Evolutionary conservation across 768 basidiomycete genomes (phyloP).

Genomic region (Amylocystis lapponica): DNA sequence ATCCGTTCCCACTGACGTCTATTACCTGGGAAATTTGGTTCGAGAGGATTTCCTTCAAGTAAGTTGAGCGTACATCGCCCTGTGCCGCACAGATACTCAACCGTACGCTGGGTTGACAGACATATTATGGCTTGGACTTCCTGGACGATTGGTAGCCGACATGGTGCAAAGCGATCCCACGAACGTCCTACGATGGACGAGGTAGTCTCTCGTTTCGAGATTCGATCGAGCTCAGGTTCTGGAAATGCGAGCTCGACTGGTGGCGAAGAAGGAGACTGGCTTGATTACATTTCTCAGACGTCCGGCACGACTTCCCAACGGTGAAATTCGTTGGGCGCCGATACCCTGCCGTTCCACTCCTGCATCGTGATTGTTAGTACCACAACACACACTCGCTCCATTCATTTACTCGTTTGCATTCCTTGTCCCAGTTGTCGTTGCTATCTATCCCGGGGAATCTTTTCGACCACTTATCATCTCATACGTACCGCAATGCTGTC

Average conservation of each 20-base stretch:
- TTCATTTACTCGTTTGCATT: no score
- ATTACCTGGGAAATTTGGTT: conserved; percentile 13
- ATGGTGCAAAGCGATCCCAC: conserved; percentile 23
- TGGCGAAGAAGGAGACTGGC: conserved; percentile 1
- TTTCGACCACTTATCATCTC: no score
- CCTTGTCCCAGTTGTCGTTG: no score
- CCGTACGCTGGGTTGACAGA: background rate
- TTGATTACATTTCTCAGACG: background rate
- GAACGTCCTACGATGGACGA: conserved; percentile 19
- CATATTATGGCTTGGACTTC: conserved; percentile 16
- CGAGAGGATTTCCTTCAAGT: conserved; percentile 6
- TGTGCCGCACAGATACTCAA: background rate
- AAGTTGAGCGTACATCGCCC: background rate
- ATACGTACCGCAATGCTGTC: no score
- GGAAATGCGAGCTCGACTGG: conserved; percentile 5
- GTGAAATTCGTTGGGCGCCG: conserved; percentile 2
- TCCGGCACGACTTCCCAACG: conserved; percentile 4
- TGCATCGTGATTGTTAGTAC: no score
- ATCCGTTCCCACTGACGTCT: conserved; percentile 18
- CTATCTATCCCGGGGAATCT: no score
- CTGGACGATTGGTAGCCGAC: conserved; percentile 17
- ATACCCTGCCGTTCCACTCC: no score
- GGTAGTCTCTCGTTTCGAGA: conserved; percentile 10
- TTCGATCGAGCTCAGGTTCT: background rate
- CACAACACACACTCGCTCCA: no score